Conservation (phyloP, 106 monocot species). For the Narthecium ossifragum region DNA sequence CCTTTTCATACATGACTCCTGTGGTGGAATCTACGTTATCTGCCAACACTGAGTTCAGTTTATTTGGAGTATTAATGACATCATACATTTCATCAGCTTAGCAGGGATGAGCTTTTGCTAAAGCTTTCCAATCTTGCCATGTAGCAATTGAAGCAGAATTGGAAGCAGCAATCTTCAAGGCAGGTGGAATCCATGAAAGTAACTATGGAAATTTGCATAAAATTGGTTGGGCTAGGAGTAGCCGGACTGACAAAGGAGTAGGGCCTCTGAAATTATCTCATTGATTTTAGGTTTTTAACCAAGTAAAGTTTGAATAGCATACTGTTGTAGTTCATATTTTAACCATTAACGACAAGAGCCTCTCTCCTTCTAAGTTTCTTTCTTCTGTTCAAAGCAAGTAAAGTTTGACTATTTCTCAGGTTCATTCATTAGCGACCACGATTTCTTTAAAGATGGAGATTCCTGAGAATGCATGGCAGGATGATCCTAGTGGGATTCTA, state of each 20-base stretch:
- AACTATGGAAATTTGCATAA: slow-evolving; percentile 85
- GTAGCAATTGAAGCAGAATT: slow-evolving; percentile 93
- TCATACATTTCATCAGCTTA: slow-evolving; percentile 21
- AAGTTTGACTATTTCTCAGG: slow-evolving; percentile 31
- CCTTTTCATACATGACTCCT: too few species aligned
- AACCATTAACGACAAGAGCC: too few species aligned
- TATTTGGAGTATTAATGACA: slow-evolving; percentile 3
- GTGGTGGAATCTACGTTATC: too few species aligned
- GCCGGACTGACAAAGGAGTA: slow-evolving; percentile 95
- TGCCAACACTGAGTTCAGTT: background rate
- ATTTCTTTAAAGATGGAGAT: slow-evolving; percentile 97
- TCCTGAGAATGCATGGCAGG: slow-evolving; percentile 77
- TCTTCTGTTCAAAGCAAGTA: background rate
- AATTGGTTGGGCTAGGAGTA: slow-evolving; percentile 90
- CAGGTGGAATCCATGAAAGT: slow-evolving; percentile 82
- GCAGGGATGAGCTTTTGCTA: slow-evolving; percentile 28
- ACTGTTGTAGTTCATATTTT: too few species aligned
- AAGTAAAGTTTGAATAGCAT: too few species aligned
- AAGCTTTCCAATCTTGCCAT: slow-evolving; percentile 44
- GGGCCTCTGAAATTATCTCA: too few species aligned
- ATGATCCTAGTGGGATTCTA: slow-evolving; percentile 58
- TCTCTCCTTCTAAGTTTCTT: background rate
- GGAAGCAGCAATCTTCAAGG: slow-evolving; percentile 83
- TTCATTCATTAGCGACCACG: slow-evolving; percentile 95
- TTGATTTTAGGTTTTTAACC: too few species aligned